phyloP scores from a whole-genome alignment of 148 eudicot genomes.

The Chenopodium quinoa region DNA sequence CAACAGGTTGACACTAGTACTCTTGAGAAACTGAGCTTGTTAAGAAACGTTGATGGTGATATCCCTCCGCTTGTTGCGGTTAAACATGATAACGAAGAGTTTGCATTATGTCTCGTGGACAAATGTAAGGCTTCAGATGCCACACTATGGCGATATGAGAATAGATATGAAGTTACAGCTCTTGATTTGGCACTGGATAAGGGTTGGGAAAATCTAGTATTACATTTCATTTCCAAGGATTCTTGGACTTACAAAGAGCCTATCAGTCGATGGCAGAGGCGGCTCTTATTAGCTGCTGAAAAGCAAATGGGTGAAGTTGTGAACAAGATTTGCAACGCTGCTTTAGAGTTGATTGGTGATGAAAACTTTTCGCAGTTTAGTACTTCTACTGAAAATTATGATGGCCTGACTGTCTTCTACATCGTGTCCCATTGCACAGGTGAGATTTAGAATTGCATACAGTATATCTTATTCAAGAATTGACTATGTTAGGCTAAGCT shows the following conservation, averaged over 20 bases:
- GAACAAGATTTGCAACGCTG: background rate
- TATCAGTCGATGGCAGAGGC: background rate
- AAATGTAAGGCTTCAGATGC: background rate
- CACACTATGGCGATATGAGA: background rate
- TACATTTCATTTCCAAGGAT: background rate
- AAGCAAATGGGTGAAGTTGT: background rate
- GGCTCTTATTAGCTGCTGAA: background rate
- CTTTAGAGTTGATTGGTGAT: background rate
- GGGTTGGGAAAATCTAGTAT: background rate
- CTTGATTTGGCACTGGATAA: constrained; percentile 1
- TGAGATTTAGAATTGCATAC: background rate
- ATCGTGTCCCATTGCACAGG: background rate
- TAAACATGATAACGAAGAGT: background rate
- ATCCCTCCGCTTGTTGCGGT: constrained; percentile 1
- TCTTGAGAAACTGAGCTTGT: background rate
- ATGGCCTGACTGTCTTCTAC: background rate
- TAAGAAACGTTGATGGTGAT: background rate
- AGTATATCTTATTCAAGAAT: no score
- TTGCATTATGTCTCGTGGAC: background rate
- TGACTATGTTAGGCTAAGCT: no score
- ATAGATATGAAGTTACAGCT: background rate
- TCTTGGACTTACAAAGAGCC: background rate
- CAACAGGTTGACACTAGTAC: background rate
- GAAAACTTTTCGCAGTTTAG: background rate
- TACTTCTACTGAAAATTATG: background rate